Percentiles rank a stretch among this genome's conserved stretches.
These are phyloP conservation scores for Diaporthe nobilis DNA, from an alignment of 2,329 filamentous ascomycete genomes.

Conservation along the genomic window DNA sequence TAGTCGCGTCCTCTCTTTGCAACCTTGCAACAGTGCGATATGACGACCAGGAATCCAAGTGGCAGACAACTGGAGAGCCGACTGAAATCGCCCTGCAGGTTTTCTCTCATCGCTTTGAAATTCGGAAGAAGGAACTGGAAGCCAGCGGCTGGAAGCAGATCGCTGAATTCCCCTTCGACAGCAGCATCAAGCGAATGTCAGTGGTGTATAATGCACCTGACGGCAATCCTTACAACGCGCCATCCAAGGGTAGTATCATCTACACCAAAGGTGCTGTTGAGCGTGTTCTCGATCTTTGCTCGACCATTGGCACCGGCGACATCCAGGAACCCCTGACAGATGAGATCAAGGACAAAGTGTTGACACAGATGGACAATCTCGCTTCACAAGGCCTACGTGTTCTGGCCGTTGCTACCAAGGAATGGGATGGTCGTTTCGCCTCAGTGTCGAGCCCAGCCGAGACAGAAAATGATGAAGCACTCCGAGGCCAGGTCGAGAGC, in stretches of 20 bases:
- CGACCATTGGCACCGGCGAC: slow-evolving; percentile 60
- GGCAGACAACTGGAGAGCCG: slow-evolving; percentile 78
- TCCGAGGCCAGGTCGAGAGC: slow-evolving; percentile 75
- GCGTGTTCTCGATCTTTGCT: slow-evolving; percentile 70
- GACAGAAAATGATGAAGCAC: slow-evolving; percentile 56
- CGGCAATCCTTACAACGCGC: slow-evolving; percentile 53
- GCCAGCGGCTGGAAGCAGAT: slow-evolving; percentile 72
- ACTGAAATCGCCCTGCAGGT: slow-evolving; percentile 85
- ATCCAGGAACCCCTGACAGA: slow-evolving; percentile 63
- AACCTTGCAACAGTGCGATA: slow-evolving; percentile 74
- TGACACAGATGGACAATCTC: slow-evolving; percentile 70
- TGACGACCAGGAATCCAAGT: slow-evolving; percentile 68
- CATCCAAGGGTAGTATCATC: slow-evolving; percentile 63
- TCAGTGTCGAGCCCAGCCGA: slow-evolving; percentile 50
- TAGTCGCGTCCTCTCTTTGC: slow-evolving; percentile 73
- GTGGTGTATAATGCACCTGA: slow-evolving; percentile 74
- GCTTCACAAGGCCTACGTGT: slow-evolving; percentile 80
- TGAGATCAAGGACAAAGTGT: slow-evolving; percentile 63
- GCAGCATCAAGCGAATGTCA: slow-evolving; percentile 84
- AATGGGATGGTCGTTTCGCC: slow-evolving; percentile 65
- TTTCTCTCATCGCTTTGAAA: slow-evolving; percentile 77
- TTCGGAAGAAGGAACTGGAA: slow-evolving; percentile 68
- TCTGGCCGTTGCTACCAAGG: slow-evolving; percentile 77
- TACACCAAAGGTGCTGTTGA: slow-evolving; percentile 76
- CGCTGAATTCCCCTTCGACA: slow-evolving; percentile 85